phyloP scores from a whole-genome alignment of 2,329 filamentous ascomycete genomes.

The Alternaria hordeiaustralica region DNA sequence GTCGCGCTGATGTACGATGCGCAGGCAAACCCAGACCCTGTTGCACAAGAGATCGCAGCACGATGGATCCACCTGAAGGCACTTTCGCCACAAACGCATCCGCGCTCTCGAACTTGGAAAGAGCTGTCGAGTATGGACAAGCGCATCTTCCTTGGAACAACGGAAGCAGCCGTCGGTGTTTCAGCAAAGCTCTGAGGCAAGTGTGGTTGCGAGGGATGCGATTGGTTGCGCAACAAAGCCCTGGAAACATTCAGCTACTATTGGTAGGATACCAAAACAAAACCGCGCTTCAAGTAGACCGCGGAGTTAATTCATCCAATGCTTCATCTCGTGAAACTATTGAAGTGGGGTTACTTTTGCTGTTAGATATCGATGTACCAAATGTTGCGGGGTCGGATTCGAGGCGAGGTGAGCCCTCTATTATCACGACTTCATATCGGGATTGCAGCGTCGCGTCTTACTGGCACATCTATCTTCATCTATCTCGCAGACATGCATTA shows the following conservation, averaged over 20 bases:
- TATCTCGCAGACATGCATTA: background rate
- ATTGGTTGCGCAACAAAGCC: background rate
- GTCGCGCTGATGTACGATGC: conserved; percentile 49
- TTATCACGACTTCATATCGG: background rate
- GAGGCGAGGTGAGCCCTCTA: background rate
- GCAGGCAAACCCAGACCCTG: conserved; percentile 37
- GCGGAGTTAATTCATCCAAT: background rate
- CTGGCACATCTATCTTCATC: background rate
- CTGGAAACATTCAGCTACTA: background rate
- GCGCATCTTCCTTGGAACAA: conserved; percentile 24
- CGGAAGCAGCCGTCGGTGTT: background rate
- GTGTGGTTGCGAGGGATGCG: background rate
- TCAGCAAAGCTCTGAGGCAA: conserved; percentile 14
- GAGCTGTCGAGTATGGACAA: conserved; percentile 20
- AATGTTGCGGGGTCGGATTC: background rate
- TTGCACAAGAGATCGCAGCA: conserved; percentile 44
- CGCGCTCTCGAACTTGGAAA: conserved; percentile 4
- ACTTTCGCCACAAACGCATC: background rate
- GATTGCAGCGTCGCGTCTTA: background rate
- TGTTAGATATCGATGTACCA: background rate
- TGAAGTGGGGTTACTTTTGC: background rate
- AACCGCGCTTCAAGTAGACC: background rate
- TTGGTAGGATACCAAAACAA: background rate
- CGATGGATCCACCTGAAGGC: conserved; percentile 39
- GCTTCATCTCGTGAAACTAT: background rate